A percentile compares a stretch with the other conserved stretches of the same genome.
Evolutionary conservation across 306 rosid genomes (phyloP).

Genomic region (Abrus pulchellus): DNA sequence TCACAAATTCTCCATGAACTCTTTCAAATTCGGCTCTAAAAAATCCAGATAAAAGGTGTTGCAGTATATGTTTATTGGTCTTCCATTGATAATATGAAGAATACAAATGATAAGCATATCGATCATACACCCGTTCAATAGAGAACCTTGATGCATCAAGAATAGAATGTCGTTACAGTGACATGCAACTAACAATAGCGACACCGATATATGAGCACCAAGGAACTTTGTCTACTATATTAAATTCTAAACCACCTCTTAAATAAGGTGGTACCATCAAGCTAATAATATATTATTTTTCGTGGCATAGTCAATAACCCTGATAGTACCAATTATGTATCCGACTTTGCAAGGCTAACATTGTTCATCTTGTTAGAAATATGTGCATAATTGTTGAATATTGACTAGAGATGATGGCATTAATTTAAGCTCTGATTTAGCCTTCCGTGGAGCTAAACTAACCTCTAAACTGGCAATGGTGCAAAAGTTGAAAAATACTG

Average conservation of each 20-base stretch:
- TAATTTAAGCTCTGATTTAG: conserved; percentile 20
- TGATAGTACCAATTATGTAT: conserved; percentile 1
- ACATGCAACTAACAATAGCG: conserved; percentile 44
- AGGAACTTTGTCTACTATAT: conserved; percentile 43
- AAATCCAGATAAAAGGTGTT: not conserved
- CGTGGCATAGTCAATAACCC: conserved; percentile 29
- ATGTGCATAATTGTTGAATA: conserved; percentile 1
- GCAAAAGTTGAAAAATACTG: not conserved
- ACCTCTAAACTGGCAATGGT: conserved; percentile 33
- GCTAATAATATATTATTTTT: conserved; percentile 45
- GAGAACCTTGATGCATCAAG: conserved; percentile 38
- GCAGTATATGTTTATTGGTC: not conserved
- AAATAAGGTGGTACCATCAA: conserved; percentile 57
- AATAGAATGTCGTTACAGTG: conserved; percentile 63
- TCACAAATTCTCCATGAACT: too few relatives aligned
- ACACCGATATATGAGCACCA: conserved; percentile 45
- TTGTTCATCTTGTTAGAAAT: conserved; percentile 12
- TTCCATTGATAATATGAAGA: conserved; percentile 19
- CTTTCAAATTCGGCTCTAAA: too few relatives aligned
- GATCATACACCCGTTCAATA: conserved; percentile 43
- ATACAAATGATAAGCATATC: conserved; percentile 30
- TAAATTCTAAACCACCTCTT: conserved; percentile 58
- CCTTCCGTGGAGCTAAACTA: conserved; percentile 41
- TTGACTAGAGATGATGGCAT: not conserved
- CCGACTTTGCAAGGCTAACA: conserved; percentile 7